These are phyloP conservation scores for Suhomyces pyralidae DNA, from an alignment of 805 yeast genomes.

Conservation along the genomic window DNA sequence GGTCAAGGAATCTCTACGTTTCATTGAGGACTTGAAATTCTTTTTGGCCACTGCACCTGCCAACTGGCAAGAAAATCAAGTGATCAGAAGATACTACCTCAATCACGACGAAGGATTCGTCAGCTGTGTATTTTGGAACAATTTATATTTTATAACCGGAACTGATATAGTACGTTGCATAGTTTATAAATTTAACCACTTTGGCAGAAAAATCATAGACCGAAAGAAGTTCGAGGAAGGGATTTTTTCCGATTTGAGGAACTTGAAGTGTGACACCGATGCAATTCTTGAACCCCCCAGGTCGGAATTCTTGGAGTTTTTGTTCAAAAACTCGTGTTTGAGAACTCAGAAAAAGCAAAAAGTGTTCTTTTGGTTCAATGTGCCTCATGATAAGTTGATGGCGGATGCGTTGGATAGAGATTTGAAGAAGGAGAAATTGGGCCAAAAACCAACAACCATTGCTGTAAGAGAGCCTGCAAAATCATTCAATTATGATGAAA, in stretches of 20 bases:
- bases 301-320: constrained; percentile 77
- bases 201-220: constrained; percentile 82
- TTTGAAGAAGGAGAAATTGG: constrained; percentile 66
- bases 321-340: constrained; percentile 81
- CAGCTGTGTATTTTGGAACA: constrained; percentile 91
- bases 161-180: constrained; percentile 94
- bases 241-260: constrained; percentile 84
- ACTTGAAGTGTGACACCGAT: constrained; percentile 80
- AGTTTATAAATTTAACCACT: constrained; percentile 81
- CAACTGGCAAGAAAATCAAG: constrained; percentile 86
- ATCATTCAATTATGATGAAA: constrained; percentile 65
- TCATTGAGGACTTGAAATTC: constrained; percentile 76
- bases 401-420: constrained; percentile 93
- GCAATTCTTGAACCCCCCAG: constrained; percentile 86
- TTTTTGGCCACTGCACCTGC: constrained; percentile 93
- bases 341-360: constrained; percentile 96
- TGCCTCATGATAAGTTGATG: constrained; percentile 88
- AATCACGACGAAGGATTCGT: constrained; percentile 90
- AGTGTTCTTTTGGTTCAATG: constrained; percentile 95
- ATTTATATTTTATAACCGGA: constrained; percentile 86
- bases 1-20: constrained; percentile 48
- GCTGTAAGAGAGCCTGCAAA: constrained; percentile 76
- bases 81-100: constrained; percentile 78
- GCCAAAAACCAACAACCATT: constrained; percentile 66
- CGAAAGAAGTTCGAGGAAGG: constrained; percentile 97